Evolutionary conservation across 441 rosid genomes (phyloP), one percentile per base, ranked within the genome.

Genomic region (Eruca vesicaria): DNA sequence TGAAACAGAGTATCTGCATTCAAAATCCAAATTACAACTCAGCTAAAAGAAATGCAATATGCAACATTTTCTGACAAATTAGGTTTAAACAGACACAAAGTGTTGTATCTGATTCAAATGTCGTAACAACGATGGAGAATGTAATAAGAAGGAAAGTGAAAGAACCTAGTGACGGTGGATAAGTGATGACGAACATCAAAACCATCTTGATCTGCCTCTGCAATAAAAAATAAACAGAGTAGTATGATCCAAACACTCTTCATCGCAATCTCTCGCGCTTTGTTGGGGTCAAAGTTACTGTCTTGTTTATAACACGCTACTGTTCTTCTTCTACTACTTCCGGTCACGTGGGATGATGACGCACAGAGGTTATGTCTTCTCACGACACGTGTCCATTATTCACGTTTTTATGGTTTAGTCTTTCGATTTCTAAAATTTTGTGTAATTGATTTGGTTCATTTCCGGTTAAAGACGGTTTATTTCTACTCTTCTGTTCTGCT

Each of bases 101-200:
- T 18, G 61, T n/a, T 57, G 62, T 43, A 68, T 66, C 0, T 29
- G 57, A 78, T 55, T 57, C 68, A 48, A n/a, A 6, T 31, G 32
- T 66, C 12, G 50, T 5, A 6, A 43, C 50, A 43, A 14, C 2
- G 57, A 41, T 16, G 23, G 18, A 61, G 6, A 57, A 3, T 66
- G 16, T 15, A 53, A 61, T 2, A 41, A 75, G 31, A 62, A 11
- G 12, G 63, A 65, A 64, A 72, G 74, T 57, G 67, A 76, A 57
- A 56, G 36, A 19, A 91, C 99, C 97, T 86, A 19, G 99, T 71
- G 6, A 87, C 91, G 32, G 98, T 90, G 61, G 92, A 93, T 19
- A 95, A 82, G 73, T 93, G 96, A n/a, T 80, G 86, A 55, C 96
- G 95, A 68, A 94, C 90, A 73, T 92, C 90, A 75, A 92, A 90